These are phyloP conservation scores for Coniochaeta pulveracea DNA, from an alignment of 2,329 filamentous ascomycete species.

Conservation along the genomic window DNA sequence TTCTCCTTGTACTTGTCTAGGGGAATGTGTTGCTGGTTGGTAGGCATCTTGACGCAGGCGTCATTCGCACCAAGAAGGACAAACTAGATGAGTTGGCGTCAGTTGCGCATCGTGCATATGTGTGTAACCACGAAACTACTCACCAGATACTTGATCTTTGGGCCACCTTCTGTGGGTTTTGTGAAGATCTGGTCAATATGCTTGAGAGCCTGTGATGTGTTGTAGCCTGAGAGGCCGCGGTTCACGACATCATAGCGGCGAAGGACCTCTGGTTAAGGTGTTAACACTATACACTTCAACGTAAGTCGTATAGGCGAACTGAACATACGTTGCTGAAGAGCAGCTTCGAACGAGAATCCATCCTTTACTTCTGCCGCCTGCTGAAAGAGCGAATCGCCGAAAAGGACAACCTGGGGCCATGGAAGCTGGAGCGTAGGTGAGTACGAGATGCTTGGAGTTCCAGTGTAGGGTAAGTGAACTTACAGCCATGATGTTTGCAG, in stretches of 20 bases:
- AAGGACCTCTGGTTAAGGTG: conserved; percentile 47
- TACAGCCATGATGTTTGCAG: conserved; percentile 12
- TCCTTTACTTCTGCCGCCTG: conserved; percentile 45
- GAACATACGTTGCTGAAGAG: conserved; percentile 54
- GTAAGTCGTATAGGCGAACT: not conserved
- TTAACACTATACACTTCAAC: not conserved
- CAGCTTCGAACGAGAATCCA: conserved; percentile 66
- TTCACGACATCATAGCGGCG: conserved; percentile 80
- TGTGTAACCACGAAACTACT: too few species aligned
- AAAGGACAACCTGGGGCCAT: conserved; percentile 68
- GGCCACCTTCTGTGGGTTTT: conserved; percentile 40
- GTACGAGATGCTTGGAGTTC: not conserved
- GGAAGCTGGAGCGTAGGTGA: conserved; percentile 24
- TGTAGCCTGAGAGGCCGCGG: conserved; percentile 80
- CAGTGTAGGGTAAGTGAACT: conserved; percentile 2
- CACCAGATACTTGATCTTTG: conserved; percentile 58
- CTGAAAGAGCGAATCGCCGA: conserved; percentile 86
- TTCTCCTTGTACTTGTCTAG: conserved; percentile 67
- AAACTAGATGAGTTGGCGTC: too few species aligned
- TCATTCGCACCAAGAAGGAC: conserved; percentile 89
- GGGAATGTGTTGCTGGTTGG: conserved; percentile 63
- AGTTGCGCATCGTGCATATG: too few species aligned
- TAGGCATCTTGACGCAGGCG: conserved; percentile 53
- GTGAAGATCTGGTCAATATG: conserved; percentile 63
- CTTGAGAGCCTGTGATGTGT: conserved; percentile 60